Percentiles rank a stretch among this genome's conserved stretches.
These are phyloP conservation scores for Neurospora tetrasperma DNA, from an alignment of 495 filamentous ascomycete species.

Conservation along the genomic window DNA sequence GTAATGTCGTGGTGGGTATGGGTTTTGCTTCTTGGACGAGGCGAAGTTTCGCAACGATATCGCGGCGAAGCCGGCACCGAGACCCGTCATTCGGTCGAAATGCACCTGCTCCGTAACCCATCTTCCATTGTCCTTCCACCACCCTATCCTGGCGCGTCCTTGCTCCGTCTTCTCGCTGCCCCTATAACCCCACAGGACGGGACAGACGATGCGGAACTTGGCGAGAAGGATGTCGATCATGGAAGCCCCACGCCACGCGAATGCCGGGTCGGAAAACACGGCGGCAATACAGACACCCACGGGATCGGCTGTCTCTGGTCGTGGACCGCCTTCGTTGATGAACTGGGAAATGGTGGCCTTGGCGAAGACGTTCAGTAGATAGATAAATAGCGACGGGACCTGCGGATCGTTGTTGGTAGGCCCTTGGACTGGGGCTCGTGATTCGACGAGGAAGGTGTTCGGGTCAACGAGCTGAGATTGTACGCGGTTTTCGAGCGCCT, in stretches of 20 bases:
- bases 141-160: conserved; percentile 63
- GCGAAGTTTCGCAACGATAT: conserved; percentile 73
- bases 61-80: conserved; percentile 75
- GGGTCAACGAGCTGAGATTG: conserved; percentile 53
- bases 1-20: conserved; percentile 69
- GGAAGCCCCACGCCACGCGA: conserved; percentile 57
- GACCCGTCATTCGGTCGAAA: conserved; percentile 70
- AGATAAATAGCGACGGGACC: conserved; percentile 63
- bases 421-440: conserved; percentile 43
- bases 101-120: conserved; percentile 60
- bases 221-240: conserved; percentile 83
- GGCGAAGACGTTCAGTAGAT: conserved; percentile 70
- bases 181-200: conserved; percentile 75
- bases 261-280: conserved; percentile 58
- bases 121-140: conserved; percentile 49
- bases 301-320: conserved; percentile 64
- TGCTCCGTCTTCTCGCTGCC: conserved; percentile 64
- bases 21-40: conserved; percentile 53
- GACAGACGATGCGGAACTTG: conserved; percentile 72
- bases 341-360: conserved; percentile 72
- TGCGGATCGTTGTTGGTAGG: conserved; percentile 42
- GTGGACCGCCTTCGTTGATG: conserved; percentile 59
- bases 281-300: conserved; percentile 67
- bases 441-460: conserved; percentile 52
- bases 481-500: conserved; percentile 31